A percentile compares a stretch with the other conserved stretches of the same genome.
Conservation (phyloP, 2,329 filamentous ascomycete genomes). For the Metarhizium humberi region DNA sequence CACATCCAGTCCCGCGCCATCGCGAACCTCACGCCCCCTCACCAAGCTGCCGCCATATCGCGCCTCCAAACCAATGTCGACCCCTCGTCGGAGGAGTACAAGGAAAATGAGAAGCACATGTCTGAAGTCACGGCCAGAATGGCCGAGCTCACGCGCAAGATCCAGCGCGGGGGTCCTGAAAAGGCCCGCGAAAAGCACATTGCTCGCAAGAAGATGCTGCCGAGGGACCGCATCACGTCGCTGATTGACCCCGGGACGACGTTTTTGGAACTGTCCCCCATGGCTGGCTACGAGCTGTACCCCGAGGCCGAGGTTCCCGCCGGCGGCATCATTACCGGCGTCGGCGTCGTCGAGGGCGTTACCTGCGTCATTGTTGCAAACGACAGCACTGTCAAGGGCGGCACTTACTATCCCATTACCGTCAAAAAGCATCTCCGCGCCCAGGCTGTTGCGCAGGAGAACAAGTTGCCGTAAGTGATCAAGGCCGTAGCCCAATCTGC, state of each 20-base stretch:
- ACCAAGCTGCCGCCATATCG: constrained; percentile 78
- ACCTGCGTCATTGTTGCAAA: constrained; percentile 91
- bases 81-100: constrained; percentile 65
- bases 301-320: constrained; percentile 79
- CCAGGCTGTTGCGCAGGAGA: constrained; percentile 84
- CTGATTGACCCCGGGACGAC: constrained; percentile 82
- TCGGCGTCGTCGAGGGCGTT: constrained; percentile 84
- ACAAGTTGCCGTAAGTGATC: constrained; percentile 53
- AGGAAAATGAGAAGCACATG: constrained; percentile 75
- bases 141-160: constrained; percentile 58
- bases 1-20: constrained; percentile 30
- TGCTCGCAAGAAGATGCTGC: constrained; percentile 85
- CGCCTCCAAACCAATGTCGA: constrained; percentile 70
- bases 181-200: constrained; percentile 85
- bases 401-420: constrained; percentile 93
- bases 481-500: no score
- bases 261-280: constrained; percentile 87
- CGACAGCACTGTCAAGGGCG: constrained; percentile 94
- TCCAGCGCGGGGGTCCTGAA: constrained; percentile 66
- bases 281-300: constrained; percentile 82
- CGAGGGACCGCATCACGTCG: constrained; percentile 77
- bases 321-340: constrained; percentile 85
- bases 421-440: constrained; percentile 95
- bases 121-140: constrained; percentile 60
- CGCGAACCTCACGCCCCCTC: constrained; percentile 69